Percentiles rank a stretch among this genome's conserved stretches.
phyloP scores from a whole-genome alignment of 2,329 filamentous ascomycete genomes.

The Phaeosphaeria sp. region DNA sequence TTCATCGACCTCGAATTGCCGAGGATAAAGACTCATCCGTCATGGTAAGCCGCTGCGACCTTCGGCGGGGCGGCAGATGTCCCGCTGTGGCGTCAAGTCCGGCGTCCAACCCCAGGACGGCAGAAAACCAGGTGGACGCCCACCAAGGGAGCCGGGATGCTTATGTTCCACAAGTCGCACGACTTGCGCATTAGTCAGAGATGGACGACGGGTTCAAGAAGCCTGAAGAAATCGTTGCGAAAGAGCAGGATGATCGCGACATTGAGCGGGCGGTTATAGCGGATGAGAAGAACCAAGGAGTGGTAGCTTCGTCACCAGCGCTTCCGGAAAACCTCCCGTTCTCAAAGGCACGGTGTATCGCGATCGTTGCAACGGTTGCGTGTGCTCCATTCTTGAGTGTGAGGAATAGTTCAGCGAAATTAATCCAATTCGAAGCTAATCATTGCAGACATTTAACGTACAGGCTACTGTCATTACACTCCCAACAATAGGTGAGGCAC shows the following conservation, averaged over 20 bases:
- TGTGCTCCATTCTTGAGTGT: conserved; percentile 44
- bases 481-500: conserved; percentile 64
- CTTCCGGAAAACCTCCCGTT: conserved; percentile 29
- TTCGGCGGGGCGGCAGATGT: neutral
- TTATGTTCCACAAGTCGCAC: neutral
- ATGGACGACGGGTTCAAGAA: conserved; percentile 19
- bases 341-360: conserved; percentile 38
- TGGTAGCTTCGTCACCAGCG: conserved; percentile 9
- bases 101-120: neutral
- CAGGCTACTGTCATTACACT: conserved; percentile 69
- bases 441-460: conserved; percentile 60
- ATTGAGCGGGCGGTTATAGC: conserved; percentile 5
- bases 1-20: neutral
- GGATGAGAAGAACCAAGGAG: conserved; percentile 8
- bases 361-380: conserved; percentile 36
- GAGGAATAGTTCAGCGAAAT: conserved; percentile 8
- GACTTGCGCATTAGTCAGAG: neutral
- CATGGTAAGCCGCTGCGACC: conserved; percentile 1
- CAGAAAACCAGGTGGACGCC: neutral
- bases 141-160: neutral
- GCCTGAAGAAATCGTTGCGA: conserved; percentile 7
- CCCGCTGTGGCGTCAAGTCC: neutral
- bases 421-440: neutral
- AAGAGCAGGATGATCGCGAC: conserved; percentile 1
- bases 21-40: conserved; percentile 3